Evolutionary conservation across 768 basidiomycete genomes (phyloP).

Genomic region (Boletus sp.): DNA sequence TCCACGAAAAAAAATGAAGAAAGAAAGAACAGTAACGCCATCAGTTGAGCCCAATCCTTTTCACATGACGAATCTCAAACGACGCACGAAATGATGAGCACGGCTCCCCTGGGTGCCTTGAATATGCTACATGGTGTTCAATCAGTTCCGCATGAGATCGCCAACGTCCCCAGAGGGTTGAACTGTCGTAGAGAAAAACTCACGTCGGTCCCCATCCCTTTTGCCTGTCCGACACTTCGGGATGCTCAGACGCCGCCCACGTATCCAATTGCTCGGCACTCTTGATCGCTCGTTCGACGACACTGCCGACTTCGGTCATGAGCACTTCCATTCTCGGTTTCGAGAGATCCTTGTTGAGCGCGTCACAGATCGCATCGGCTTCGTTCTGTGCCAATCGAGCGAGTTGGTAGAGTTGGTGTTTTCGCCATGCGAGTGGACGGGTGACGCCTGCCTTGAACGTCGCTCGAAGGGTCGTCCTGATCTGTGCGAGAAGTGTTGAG

Average conservation of each 20-base stretch:
- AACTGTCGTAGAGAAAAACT: not conserved
- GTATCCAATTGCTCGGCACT: slow-evolving; percentile 51
- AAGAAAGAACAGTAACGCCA: not conserved
- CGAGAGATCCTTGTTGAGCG: slow-evolving; percentile 45
- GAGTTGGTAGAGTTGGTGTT: slow-evolving; percentile 62
- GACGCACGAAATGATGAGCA: slow-evolving; percentile 57
- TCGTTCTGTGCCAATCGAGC: slow-evolving; percentile 66
- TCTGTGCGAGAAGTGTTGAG: slow-evolving; percentile 19
- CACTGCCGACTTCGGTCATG: slow-evolving; percentile 42
- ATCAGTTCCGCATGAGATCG: not conserved
- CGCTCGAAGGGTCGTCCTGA: slow-evolving; percentile 37
- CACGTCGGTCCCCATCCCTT: slow-evolving; percentile 50
- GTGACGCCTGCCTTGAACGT: slow-evolving; percentile 54
- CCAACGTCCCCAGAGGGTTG: not conserved
- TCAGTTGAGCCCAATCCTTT: not conserved
- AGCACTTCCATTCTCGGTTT: slow-evolving; percentile 40
- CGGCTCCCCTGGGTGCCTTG: slow-evolving; percentile 61
- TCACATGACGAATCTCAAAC: not conserved
- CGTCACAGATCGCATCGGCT: slow-evolving; percentile 46
- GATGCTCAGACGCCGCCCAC: slow-evolving; percentile 52
- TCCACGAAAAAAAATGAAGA: not conserved
- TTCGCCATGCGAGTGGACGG: slow-evolving; percentile 56
- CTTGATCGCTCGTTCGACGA: slow-evolving; percentile 43
- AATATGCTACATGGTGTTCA: slow-evolving; percentile 31
- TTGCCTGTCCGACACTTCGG: slow-evolving; percentile 40